phyloP scores from a whole-genome alignment of 2,329 filamentous ascomycete genomes.

The Paraphoma chrysanthemicola region DNA sequence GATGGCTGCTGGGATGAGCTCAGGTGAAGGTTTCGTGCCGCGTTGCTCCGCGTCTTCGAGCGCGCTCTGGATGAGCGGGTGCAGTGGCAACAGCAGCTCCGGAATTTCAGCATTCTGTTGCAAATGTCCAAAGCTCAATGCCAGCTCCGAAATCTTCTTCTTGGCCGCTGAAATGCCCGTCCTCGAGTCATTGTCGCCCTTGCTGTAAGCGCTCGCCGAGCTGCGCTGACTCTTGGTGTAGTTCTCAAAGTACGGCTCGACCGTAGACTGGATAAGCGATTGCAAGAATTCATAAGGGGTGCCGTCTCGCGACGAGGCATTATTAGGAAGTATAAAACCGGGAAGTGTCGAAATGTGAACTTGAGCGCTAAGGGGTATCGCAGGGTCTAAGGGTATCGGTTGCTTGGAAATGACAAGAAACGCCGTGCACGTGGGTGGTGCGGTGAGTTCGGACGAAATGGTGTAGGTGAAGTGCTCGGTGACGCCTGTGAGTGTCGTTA shows the following conservation, averaged over 20 bases:
- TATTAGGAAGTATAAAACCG: slow-evolving; percentile 75
- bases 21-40: slow-evolving; percentile 73
- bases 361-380: slow-evolving; percentile 82
- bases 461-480: slow-evolving; percentile 71
- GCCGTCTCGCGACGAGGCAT: slow-evolving; percentile 72
- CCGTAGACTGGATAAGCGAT: slow-evolving; percentile 86
- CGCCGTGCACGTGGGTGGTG: slow-evolving; percentile 78
- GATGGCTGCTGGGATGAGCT: slow-evolving; percentile 77
- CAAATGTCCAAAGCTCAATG: slow-evolving; percentile 86
- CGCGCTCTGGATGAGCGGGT: slow-evolving; percentile 85
- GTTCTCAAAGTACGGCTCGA: slow-evolving; percentile 97
- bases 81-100: slow-evolving; percentile 84
- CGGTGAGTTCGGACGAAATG: slow-evolving; percentile 81
- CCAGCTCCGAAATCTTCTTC: slow-evolving; percentile 94
- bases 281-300: slow-evolving; percentile 94
- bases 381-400: slow-evolving; percentile 83
- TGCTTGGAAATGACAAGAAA: slow-evolving; percentile 92
- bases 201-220: slow-evolving; percentile 63
- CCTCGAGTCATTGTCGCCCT: slow-evolving; percentile 86
- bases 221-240: slow-evolving; percentile 73
- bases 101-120: slow-evolving; percentile 99
- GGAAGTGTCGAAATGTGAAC: slow-evolving; percentile 93
- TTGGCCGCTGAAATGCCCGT: slow-evolving; percentile 97
- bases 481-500: slow-evolving; percentile 52
- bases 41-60: slow-evolving; percentile 77